Conservation (phyloP, 2,329 filamentous ascomycete genomes). For the Hypoxylon rubiginosum region DNA sequence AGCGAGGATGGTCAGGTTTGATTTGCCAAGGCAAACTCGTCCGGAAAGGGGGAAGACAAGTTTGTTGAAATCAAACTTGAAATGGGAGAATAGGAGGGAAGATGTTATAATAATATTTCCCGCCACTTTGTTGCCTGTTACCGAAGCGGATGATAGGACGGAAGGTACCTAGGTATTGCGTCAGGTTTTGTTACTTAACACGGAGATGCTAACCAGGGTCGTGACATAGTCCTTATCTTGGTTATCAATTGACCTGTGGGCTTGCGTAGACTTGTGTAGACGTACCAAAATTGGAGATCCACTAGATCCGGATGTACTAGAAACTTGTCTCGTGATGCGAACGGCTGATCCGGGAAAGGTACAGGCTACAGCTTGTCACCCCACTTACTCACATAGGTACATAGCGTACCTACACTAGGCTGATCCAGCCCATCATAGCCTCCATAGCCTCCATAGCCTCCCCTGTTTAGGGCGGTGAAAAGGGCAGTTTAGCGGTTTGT, state of each 20-base stretch:
- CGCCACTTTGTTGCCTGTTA: not conserved
- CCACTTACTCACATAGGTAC: not conserved
- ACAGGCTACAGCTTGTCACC: not conserved
- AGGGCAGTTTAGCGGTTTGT: not conserved
- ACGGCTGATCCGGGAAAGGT: not conserved
- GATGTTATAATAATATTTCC: not conserved
- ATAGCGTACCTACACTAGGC: not conserved
- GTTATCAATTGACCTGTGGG: not conserved
- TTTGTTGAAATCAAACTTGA: too few species aligned
- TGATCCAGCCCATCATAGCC: not conserved
- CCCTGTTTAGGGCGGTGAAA: not conserved
- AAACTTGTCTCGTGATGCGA: not conserved
- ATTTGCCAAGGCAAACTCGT: slow-evolving; percentile 1
- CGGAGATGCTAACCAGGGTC: not conserved
- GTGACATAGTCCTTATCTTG: slow-evolving; percentile 7
- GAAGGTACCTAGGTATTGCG: too few species aligned
- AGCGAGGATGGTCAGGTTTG: slow-evolving; percentile 1
- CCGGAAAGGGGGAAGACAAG: too few species aligned
- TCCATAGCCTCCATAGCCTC: not conserved
- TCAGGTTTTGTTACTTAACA: not conserved
- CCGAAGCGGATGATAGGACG: too few species aligned
- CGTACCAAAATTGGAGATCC: not conserved
- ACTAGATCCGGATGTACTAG: slow-evolving; percentile 3
- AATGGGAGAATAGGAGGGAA: too few species aligned
- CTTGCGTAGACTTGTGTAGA: not conserved